Conservation (phyloP, 495 filamentous ascomycete species). For the Penicillium simplicissimum region DNA sequence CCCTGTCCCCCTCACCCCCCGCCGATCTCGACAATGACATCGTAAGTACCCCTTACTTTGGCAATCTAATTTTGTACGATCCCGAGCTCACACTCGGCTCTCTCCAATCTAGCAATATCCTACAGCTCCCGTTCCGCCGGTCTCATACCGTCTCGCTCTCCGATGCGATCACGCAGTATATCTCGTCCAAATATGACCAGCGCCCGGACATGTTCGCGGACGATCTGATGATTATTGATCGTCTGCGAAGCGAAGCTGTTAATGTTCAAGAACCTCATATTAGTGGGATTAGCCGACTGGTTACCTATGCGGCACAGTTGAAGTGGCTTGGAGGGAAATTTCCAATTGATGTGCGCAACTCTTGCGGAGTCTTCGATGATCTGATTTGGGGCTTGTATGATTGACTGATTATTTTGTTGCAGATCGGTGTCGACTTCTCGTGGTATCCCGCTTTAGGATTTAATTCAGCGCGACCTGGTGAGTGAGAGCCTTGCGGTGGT, state of each 20-base stretch:
- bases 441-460: constrained; percentile 96
- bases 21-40: constrained; percentile 40
- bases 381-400: neutral
- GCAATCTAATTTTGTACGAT: neutral
- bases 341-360: constrained; percentile 80
- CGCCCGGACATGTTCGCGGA: constrained; percentile 96
- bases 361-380: neutral
- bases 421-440: constrained; percentile 93
- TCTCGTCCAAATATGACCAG: constrained; percentile 98
- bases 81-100: neutral
- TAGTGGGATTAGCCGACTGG: constrained; percentile 85
- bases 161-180: constrained; percentile 88
- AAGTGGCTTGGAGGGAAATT: constrained; percentile 96
- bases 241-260: constrained; percentile 76
- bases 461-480: constrained; percentile 71
- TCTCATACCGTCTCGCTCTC: constrained; percentile 76
- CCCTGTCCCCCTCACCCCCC: neutral
- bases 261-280: constrained; percentile 85
- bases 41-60: constrained; percentile 31
- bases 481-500: constrained; percentile 16
- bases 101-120: constrained; percentile 44
- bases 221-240: constrained; percentile 85
- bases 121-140: constrained; percentile 82
- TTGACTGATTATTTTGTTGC: constrained; percentile 3
- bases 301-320: constrained; percentile 87